Percentiles rank a stretch among this genome's conserved stretches.
Conservation (phyloP, 1,284 basidiomycete species). For the Cutaneotrichosporon sp. region DNA sequence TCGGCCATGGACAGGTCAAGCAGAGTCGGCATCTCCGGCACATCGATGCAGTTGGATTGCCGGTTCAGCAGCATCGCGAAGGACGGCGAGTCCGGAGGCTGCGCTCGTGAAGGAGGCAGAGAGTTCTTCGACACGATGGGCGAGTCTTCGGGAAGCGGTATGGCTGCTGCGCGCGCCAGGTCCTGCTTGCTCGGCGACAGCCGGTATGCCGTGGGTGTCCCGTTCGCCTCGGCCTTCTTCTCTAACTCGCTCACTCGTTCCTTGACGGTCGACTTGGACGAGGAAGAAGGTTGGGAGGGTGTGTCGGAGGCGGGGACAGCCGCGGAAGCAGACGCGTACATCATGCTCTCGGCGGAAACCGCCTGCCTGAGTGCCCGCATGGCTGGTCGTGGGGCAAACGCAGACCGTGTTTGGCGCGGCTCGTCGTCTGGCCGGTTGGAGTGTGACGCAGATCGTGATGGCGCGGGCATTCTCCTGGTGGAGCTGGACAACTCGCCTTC, state of each 20-base stretch:
- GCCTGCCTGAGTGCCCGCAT: constrained; percentile 1
- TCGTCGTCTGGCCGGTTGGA: not conserved
- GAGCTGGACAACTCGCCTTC: not conserved
- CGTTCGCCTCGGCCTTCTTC: not conserved
- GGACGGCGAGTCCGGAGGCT: constrained; percentile 15
- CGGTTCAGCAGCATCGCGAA: constrained; percentile 17
- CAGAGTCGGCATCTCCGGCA: constrained; percentile 4
- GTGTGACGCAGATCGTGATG: constrained; percentile 23
- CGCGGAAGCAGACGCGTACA: not conserved
- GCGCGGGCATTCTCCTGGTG: constrained; percentile 27
- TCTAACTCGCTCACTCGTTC: constrained; percentile 11
- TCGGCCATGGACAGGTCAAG: constrained; percentile 17
- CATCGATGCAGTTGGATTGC: not conserved
- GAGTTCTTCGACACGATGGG: not conserved
- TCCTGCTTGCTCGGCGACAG: constrained; percentile 10
- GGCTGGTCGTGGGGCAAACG: not conserved
- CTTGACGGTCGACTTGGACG: constrained; percentile 5
- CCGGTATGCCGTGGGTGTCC: not conserved
- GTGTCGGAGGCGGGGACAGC: not conserved
- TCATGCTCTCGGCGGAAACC: constrained; percentile 2
- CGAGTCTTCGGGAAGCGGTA: constrained; percentile 15
- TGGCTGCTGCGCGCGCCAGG: constrained; percentile 14
- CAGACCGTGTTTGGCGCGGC: not conserved
- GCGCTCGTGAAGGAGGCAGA: not conserved
- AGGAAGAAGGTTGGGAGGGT: not conserved